Base-by-base conservation (phyloP, 306 rosid genomes). In the Leucaena leucocephala region DNA sequence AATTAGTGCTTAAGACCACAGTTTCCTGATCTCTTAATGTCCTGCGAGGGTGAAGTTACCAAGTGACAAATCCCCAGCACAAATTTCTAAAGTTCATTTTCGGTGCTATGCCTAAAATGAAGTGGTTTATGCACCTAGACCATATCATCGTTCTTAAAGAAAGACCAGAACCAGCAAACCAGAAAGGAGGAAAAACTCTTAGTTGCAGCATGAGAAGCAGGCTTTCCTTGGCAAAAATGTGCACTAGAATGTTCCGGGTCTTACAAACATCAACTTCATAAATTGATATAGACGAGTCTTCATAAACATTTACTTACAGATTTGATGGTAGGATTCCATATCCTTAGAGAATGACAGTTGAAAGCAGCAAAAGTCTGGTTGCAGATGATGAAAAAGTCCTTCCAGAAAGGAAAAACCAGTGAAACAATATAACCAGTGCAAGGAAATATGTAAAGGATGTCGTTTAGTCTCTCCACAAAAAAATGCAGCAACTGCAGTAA, bases 381-480 rank as follows among this genome's bases (percentile, higher is more conserved):
- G 81, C 50, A 66, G 96, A 88, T 52, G 90, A 73, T 73, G 76
- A 75, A 82, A 94, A 89, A 70, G 91, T 78, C 81, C 83, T 78
- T 85, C 94, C 97, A 68, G 86, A 87, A 64, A 94, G 84, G 87
- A 87, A 92, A 86, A 92, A 91, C 96, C 97, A 92, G 85, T 89
- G 87, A 79, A 90, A 90, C 87, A 89, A 71, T 73, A 87, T 77
- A 83, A 77, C 79, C 80, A 85, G 76, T 49, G 84, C 82, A 79
- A 89, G 79, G 81, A 94, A 94, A 78, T 61, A 89, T 12, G 83
- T 57, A 86, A 91, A 94, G 65, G 98, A 87, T 68, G 84, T 88
- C 86, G 68, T 90, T 90, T 94, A 96, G 21, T 94, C 88, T 79
- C 96, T 94, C 98, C 98, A 94, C 86, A 89, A 87, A 89, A 94